Evolutionary conservation across 208 protist genomes (phyloP).

Genomic region (Trypanosoma melophagium): DNA sequence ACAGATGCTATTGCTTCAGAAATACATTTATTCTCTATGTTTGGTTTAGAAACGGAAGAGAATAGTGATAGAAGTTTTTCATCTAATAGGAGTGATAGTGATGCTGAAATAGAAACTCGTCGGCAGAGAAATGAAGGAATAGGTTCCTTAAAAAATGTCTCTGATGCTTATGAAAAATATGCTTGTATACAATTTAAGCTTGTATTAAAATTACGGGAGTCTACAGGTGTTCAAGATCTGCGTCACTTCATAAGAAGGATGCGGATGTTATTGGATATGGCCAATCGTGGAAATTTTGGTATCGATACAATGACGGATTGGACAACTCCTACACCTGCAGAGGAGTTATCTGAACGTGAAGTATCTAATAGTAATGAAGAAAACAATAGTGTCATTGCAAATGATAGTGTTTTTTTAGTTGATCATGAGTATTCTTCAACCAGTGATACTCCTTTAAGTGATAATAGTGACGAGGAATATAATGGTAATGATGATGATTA

Average conservation of each 20-base stretch:
- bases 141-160: neutral
- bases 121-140: neutral
- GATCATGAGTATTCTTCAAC: neutral
- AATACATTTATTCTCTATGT: neutral
- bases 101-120: conserved; percentile 2
- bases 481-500: neutral
- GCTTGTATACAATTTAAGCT: conserved; percentile 7
- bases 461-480: neutral
- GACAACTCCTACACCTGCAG: too few species aligned
- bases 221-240: neutral
- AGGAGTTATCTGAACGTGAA: too few species aligned
- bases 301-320: too few species aligned
- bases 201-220: neutral
- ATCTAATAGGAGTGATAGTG: conserved; percentile 13
- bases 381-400: too few species aligned
- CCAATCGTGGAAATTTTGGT: neutral
- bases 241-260: neutral
- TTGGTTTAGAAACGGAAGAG: neutral
- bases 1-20: too few species aligned
- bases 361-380: too few species aligned
- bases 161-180: conserved; percentile 6
- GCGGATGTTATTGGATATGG: neutral
- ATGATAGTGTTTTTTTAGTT: too few species aligned
- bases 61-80: neutral
- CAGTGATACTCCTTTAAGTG: neutral